Evolutionary conservation across 768 basidiomycete genomes (phyloP).

Genomic region (Tulasnella sp.): DNA sequence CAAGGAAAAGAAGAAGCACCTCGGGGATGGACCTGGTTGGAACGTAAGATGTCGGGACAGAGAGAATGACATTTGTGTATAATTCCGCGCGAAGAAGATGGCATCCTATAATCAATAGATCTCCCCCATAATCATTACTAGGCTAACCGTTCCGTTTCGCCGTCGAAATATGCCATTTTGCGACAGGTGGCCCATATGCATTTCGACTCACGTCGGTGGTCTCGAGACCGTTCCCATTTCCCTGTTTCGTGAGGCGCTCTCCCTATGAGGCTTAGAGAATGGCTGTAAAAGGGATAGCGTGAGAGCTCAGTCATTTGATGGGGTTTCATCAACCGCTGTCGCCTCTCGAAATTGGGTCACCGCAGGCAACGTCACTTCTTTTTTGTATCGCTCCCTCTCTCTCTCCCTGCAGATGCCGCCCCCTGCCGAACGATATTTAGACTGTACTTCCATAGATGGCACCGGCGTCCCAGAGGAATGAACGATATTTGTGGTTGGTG

Average conservation of each 20-base stretch:
- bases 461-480: not conserved
- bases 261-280: not conserved
- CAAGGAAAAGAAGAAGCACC: too few relatives aligned
- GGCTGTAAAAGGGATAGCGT: not conserved
- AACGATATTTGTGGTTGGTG: not conserved
- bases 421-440: not conserved
- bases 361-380: not conserved
- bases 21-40: not conserved
- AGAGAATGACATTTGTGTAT: not conserved
- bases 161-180: too few relatives aligned
- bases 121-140: too few relatives aligned
- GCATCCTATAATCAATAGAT: too few relatives aligned
- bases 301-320: not conserved
- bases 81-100: not conserved
- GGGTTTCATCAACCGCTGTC: not conserved
- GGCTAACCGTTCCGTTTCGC: not conserved
- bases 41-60: not conserved
- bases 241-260: not conserved
- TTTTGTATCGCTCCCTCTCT: not conserved
- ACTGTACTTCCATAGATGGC: not conserved
- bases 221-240: too few relatives aligned
- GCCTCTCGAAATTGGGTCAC: not conserved
- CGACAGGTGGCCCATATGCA: too few relatives aligned
- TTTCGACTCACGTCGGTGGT: too few relatives aligned
- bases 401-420: not conserved